phyloP scores from a whole-genome alignment of 1,284 basidiomycete species.

The Limonomyces culmigenus region DNA sequence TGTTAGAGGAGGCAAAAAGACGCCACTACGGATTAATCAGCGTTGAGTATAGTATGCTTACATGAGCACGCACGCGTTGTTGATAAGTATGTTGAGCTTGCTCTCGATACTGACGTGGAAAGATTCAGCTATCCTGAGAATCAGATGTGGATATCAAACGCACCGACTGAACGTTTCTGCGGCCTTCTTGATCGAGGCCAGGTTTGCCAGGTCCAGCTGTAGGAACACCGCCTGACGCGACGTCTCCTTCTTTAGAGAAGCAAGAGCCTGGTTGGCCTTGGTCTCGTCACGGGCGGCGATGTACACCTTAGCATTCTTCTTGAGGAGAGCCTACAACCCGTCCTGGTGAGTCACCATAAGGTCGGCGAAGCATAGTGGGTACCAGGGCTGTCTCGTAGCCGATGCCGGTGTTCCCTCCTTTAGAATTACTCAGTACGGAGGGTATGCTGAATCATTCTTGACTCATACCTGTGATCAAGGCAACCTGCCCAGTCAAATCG shows the following conservation, averaged over 20 bases:
- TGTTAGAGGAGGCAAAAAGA: too few relatives aligned
- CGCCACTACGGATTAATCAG: too few relatives aligned
- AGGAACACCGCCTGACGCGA: constrained; percentile 25
- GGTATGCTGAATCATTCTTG: too few relatives aligned
- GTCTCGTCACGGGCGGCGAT: constrained; percentile 25
- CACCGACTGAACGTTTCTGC: constrained; percentile 22
- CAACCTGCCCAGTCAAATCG: constrained; percentile 8
- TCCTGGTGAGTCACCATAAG: too few relatives aligned
- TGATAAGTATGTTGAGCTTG: constrained; percentile 18
- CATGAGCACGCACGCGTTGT: constrained; percentile 17
- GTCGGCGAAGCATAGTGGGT: too few relatives aligned
- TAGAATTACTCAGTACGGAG: too few relatives aligned
- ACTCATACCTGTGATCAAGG: constrained; percentile 1
- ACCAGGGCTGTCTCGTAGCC: constrained; percentile 11
- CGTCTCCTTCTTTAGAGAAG: constrained; percentile 17
- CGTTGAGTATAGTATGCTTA: too few relatives aligned
- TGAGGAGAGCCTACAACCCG: constrained; percentile 19
- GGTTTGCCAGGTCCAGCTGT: constrained; percentile 29
- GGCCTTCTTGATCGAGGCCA: constrained; percentile 22
- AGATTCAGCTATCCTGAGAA: too few relatives aligned
- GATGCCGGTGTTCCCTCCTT: constrained; percentile 8
- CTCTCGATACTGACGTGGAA: too few relatives aligned
- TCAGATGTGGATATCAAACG: too few relatives aligned
- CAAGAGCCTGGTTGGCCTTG: constrained; percentile 27
- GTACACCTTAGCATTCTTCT: constrained; percentile 36